Evolutionary conservation across 2,329 filamentous ascomycete genomes (phyloP), one percentile per base, ranked within the genome.

Genomic region (Calonectria multiphialidica): DNA sequence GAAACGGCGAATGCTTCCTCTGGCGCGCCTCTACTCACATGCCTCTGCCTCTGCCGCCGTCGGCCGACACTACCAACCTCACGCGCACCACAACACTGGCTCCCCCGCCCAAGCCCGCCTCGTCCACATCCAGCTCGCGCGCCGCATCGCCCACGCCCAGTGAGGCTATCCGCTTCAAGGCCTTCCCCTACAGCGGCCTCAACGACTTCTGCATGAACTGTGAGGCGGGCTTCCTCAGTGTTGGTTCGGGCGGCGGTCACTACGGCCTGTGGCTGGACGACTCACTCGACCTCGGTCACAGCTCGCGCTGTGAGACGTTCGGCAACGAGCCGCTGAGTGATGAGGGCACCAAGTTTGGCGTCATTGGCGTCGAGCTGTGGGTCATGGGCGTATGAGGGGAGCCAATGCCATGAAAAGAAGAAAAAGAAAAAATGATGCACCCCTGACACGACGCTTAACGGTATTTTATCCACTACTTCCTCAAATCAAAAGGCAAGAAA

Each of bases 201-300:
- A 98, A 99, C 82, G 97, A 98, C 83, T 99, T 98, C 82, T 95
- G 96, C 87, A 97, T 98, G 77, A 94, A 97, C 80, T 98, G 96
- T 84, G 95, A 98, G 84, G 88, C 91, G 3, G 90, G 92, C 28
- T 98, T 94, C 82, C 84, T 99, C 16, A 97, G 94, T 79, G 89
- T 98, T 23, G 97, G 97, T 13, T 96, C 95, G 68, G 95, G 89
- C 50, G 95, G 98, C 77, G 96, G 97, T 0, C 94, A 94, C 78
- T 98, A 97, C 82, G 97, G 97, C 2, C 87, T 99, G 7, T 98
- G 97, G 97, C 88, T 99, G 15, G 95, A 98, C 81, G 93, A 96
- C 77, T 91, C 91, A 21, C 90, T 98, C 55, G 94, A 96, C 74
- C 90, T 93, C 70, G 97, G 97, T 3, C 91, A 98, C 65, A 98